These are phyloP conservation scores for Isatis tinctoria DNA, from an alignment of 345 rosid genomes.

Conservation along the genomic window DNA sequence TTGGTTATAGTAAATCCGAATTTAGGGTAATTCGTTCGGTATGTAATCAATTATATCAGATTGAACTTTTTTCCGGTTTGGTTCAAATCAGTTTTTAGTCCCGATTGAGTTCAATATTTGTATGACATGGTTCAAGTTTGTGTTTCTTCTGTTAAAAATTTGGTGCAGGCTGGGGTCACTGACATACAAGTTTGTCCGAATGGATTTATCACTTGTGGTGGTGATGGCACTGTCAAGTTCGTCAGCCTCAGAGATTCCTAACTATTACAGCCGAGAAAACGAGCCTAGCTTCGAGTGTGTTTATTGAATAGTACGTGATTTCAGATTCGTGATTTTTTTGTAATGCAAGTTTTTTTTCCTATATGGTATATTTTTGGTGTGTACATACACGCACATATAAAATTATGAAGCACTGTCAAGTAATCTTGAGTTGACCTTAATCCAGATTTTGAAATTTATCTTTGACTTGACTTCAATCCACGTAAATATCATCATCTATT, in stretches of 20 bases:
- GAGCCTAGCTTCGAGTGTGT: neutral
- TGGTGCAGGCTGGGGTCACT: conserved; percentile 78
- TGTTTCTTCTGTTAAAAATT: neutral
- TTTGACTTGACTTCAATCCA: conserved; percentile 15
- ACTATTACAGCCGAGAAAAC: neutral
- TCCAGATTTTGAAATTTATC: neutral
- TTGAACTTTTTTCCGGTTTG: neutral
- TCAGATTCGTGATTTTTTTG: neutral
- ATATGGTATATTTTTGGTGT: neutral
- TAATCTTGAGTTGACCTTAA: neutral
- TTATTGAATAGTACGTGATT: neutral
- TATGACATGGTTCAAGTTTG: neutral
- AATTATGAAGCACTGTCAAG: neutral
- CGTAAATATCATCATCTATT: neutral
- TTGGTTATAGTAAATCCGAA: neutral
- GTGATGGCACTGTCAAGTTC: conserved; percentile 81
- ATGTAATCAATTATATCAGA: neutral
- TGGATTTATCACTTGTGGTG: conserved; percentile 85
- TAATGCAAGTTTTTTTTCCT: neutral
- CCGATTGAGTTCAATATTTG: neutral
- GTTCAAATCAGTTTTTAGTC: neutral
- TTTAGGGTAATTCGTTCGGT: neutral
- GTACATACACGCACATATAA: neutral
- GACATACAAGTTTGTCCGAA: conserved; percentile 71
- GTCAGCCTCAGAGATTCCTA: conserved; percentile 42